Evolutionary conservation across 768 basidiomycete genomes (phyloP).

Genomic region (Auricularia sp.): DNA sequence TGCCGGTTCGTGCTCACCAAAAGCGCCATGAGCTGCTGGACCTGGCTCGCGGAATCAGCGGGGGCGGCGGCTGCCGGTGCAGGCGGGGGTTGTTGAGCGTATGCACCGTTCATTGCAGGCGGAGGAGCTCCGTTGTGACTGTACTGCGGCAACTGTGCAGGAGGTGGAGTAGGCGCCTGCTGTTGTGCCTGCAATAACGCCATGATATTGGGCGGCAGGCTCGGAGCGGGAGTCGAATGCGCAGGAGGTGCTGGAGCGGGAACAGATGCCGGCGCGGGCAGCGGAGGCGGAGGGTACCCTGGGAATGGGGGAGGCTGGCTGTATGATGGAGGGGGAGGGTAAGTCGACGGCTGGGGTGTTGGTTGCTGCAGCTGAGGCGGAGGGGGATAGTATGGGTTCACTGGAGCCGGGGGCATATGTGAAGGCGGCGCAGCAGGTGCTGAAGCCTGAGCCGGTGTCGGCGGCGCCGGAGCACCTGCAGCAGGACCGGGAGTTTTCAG

Average conservation of each 20-base stretch:
- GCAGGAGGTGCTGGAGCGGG: neutral
- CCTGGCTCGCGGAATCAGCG: conserved; percentile 35
- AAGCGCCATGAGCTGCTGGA: conserved; percentile 63
- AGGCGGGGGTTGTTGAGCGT: conserved; percentile 23
- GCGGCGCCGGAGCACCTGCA: conserved; percentile 13
- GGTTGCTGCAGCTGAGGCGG: no score
- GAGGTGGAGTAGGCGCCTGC: conserved; percentile 22
- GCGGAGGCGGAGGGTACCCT: conserved; percentile 21
- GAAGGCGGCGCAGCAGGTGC: conserved; percentile 16
- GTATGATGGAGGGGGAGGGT: conserved; percentile 9
- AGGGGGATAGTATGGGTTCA: no score
- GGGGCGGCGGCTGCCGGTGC: conserved; percentile 36
- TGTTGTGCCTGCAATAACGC: conserved; percentile 46
- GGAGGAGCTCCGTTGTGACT: conserved; percentile 11
- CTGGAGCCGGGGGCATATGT: no score
- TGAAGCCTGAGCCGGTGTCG: conserved; percentile 12
- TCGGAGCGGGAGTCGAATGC: neutral
- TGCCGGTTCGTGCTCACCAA: conserved; percentile 35
- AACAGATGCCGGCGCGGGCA: conserved; percentile 11
- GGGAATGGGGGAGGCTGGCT: conserved; percentile 18
- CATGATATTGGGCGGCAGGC: conserved; percentile 41
- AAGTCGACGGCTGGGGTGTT: no score
- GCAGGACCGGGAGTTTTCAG: conserved; percentile 52
- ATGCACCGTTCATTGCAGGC: conserved; percentile 24
- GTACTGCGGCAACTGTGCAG: neutral